These are phyloP conservation scores for Xylaria bambusicola DNA, from an alignment of 495 filamentous ascomycete species.

Conservation along the genomic window DNA sequence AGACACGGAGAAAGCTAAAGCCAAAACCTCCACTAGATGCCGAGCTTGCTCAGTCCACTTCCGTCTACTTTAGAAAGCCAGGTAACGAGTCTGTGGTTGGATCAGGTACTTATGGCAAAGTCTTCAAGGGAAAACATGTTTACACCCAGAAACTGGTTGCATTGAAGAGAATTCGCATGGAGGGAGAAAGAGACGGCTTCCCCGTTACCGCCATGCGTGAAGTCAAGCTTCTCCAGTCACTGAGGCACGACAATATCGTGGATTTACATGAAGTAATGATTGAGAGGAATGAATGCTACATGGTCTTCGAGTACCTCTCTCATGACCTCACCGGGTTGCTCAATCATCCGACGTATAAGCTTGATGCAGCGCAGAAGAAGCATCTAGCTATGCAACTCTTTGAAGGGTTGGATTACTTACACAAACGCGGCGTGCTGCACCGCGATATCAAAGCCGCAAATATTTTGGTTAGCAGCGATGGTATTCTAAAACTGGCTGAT, in stretches of 20 bases:
- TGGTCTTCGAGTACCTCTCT: conserved; percentile 99
- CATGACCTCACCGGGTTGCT: conserved; percentile 76
- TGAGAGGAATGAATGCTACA: conserved; percentile 97
- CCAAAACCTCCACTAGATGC: conserved; percentile 66
- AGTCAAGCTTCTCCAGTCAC: conserved; percentile 91
- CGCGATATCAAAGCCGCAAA: conserved; percentile 96
- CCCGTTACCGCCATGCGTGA: conserved; percentile 96
- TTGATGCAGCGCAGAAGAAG: conserved; percentile 88
- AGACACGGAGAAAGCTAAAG: conserved; percentile 70
- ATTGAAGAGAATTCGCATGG: conserved; percentile 85
- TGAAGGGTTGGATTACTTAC: conserved; percentile 90
- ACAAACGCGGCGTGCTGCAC: conserved; percentile 90
- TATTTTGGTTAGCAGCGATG: conserved; percentile 86
- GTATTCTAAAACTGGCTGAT: conserved; percentile 89
- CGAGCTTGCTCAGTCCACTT: conserved; percentile 75
- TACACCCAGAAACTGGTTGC: conserved; percentile 90
- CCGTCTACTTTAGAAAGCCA: conserved; percentile 87
- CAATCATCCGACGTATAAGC: conserved; percentile 90
- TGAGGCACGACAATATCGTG: conserved; percentile 91
- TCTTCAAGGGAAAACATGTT: conserved; percentile 96
- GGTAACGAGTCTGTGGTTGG: conserved; percentile 94
- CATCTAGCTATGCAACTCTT: conserved; percentile 93
- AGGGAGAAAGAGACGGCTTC: conserved; percentile 95
- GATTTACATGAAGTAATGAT: conserved; percentile 94
- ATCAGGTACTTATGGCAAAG: conserved; percentile 93